These are phyloP conservation scores for Stagonosporopsis tanaceti DNA, from an alignment of 2,329 filamentous ascomycete genomes.

Conservation along the genomic window DNA sequence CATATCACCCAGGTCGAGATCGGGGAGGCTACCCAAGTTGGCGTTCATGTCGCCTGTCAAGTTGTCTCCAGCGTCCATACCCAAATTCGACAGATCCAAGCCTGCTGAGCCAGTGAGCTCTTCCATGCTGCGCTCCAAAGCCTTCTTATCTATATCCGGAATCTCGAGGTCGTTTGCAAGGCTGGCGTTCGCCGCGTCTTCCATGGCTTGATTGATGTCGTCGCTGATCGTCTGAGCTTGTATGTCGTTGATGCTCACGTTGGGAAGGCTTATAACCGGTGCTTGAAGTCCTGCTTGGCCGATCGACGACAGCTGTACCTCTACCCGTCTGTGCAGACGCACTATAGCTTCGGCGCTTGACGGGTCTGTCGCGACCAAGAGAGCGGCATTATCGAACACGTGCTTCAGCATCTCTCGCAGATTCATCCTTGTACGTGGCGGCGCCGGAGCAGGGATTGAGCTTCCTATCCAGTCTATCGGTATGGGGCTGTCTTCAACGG, in stretches of 20 bases:
- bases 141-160: conserved; percentile 43
- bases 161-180: conserved; percentile 45
- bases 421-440: conserved; percentile 56
- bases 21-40: conserved; percentile 37
- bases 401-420: conserved; percentile 67
- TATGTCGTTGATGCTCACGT: conserved; percentile 40
- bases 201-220: conserved; percentile 47
- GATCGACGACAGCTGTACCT: conserved; percentile 64
- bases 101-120: conserved; percentile 38
- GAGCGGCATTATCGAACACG: conserved; percentile 66
- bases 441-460: conserved; percentile 32
- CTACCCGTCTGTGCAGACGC: conserved; percentile 69
- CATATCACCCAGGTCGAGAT: conserved; percentile 41
- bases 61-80: conserved; percentile 36
- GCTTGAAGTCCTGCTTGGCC: conserved; percentile 35
- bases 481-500: conserved; percentile 49
- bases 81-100: conserved; percentile 42
- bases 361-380: conserved; percentile 64
- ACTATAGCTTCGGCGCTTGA: conserved; percentile 68
- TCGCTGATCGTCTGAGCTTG: conserved; percentile 37
- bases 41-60: conserved; percentile 32
- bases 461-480: conserved; percentile 45
- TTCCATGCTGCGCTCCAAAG: conserved; percentile 43
- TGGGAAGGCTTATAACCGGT: conserved; percentile 37
- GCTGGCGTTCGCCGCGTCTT: conserved; percentile 45